These are phyloP conservation scores for Clathrospora elynae DNA, from an alignment of 2,329 filamentous ascomycete genomes.

Conservation along the genomic window DNA sequence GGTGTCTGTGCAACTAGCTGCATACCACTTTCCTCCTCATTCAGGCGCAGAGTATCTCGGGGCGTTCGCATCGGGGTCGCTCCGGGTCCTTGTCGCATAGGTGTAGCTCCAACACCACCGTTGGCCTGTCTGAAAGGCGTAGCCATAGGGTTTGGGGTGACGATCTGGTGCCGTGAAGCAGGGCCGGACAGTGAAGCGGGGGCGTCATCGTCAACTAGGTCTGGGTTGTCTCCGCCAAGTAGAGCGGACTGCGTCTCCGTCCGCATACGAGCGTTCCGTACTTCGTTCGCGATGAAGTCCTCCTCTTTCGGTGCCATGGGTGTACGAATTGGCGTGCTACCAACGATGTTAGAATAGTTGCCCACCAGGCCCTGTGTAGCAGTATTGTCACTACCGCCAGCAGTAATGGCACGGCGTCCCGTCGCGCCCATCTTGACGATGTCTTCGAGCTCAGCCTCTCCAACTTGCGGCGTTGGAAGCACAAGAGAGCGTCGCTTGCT, in stretches of 20 bases:
- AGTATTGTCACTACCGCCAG: slow-evolving; percentile 79
- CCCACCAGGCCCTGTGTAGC: slow-evolving; percentile 84
- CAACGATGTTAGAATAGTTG: slow-evolving; percentile 82
- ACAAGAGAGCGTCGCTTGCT: slow-evolving; percentile 86
- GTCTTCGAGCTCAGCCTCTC: slow-evolving; percentile 90
- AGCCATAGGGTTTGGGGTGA: slow-evolving; percentile 95
- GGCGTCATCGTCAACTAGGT: slow-evolving; percentile 76
- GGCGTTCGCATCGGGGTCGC: slow-evolving; percentile 88
- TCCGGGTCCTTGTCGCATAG: slow-evolving; percentile 64
- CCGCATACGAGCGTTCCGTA: slow-evolving; percentile 87
- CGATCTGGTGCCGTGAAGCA: slow-evolving; percentile 76
- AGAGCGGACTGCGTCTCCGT: slow-evolving; percentile 94
- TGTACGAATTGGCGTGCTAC: slow-evolving; percentile 85
- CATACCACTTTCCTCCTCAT: slow-evolving; percentile 68
- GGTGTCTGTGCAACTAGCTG: slow-evolving; percentile 75
- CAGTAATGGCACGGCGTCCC: slow-evolving; percentile 82
- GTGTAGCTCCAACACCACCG: slow-evolving; percentile 69
- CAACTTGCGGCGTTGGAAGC: slow-evolving; percentile 86
- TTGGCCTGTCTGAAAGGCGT: slow-evolving; percentile 75
- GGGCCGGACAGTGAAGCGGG: slow-evolving; percentile 89
- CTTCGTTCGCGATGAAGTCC: slow-evolving; percentile 95
- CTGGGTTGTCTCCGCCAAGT: slow-evolving; percentile 91
- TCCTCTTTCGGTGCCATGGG: slow-evolving; percentile 90
- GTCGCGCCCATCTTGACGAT: slow-evolving; percentile 99
- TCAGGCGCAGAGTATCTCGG: slow-evolving; percentile 84